Evolutionary conservation across 2,329 filamentous ascomycete genomes (phyloP).

Genomic region (Sphaerulina musiva): DNA sequence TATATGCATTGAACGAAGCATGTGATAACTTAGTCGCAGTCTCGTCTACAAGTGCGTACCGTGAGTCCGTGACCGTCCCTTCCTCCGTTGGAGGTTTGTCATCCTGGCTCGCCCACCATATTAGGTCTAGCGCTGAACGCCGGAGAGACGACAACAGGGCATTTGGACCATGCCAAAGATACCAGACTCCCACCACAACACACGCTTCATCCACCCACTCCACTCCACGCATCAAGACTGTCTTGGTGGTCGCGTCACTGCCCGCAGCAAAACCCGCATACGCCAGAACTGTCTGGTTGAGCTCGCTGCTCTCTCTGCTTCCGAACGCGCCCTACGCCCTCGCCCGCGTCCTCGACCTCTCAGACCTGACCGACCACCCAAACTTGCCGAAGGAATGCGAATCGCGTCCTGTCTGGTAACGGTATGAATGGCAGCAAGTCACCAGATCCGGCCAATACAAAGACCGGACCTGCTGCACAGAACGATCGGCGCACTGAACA

Average conservation of each 20-base stretch:
- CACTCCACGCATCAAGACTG: neutral
- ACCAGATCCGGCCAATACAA: constrained; percentile 20
- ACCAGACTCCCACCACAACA: neutral
- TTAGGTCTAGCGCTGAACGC: neutral
- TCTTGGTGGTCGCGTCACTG: neutral
- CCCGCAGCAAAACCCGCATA: neutral
- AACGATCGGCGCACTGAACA: neutral
- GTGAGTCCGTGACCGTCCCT: too few species aligned
- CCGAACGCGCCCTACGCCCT: constrained; percentile 9
- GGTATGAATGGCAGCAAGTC: constrained; percentile 31
- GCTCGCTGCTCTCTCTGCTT: neutral
- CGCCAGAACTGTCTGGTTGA: neutral
- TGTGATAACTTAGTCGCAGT: too few species aligned
- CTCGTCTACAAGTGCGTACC: neutral
- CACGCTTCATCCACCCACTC: neutral
- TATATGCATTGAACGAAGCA: neutral
- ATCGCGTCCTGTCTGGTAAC: constrained; percentile 5
- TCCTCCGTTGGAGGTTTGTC: neutral
- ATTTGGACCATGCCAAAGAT: neutral
- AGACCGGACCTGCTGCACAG: constrained; percentile 11
- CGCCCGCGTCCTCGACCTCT: neutral
- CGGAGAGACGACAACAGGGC: neutral
- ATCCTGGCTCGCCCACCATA: neutral
- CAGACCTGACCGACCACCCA: neutral
- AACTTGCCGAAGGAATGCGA: constrained; percentile 10